These are phyloP conservation scores for Tolypocladium album DNA, from an alignment of 2,329 filamentous ascomycete species.

Conservation along the genomic window DNA sequence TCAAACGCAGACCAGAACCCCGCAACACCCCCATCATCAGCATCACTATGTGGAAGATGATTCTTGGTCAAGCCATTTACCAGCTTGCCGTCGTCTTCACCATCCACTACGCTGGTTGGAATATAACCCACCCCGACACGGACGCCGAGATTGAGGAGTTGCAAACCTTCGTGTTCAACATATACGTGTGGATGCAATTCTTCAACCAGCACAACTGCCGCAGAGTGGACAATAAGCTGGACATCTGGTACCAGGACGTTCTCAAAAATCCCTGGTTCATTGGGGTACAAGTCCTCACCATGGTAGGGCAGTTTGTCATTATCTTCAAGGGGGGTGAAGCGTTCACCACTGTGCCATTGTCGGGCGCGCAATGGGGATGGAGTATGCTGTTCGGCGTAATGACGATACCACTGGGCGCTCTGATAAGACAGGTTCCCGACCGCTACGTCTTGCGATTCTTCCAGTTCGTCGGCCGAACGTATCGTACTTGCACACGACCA, in stretches of 20 bases:
- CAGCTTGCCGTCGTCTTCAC: slow-evolving; percentile 53
- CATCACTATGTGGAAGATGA: slow-evolving; percentile 82
- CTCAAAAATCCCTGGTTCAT: slow-evolving; percentile 68
- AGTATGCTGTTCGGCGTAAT: slow-evolving; percentile 57
- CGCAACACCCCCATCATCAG: slow-evolving; percentile 66
- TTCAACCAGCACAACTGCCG: slow-evolving; percentile 77
- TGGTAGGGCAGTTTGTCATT: slow-evolving; percentile 62
- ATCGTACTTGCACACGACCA: slow-evolving; percentile 9
- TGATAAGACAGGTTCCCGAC: slow-evolving; percentile 31
- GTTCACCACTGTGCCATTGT: slow-evolving; percentile 50
- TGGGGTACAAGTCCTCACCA: slow-evolving; percentile 53
- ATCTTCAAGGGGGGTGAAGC: slow-evolving; percentile 59
- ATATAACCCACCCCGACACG: slow-evolving; percentile 43
- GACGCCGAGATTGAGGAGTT: slow-evolving; percentile 22
- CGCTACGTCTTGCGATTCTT: slow-evolving; percentile 18
- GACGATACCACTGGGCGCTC: slow-evolving; percentile 49
- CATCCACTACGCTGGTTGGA: slow-evolving; percentile 48
- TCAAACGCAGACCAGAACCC: slow-evolving; percentile 58
- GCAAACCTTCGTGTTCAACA: slow-evolving; percentile 70
- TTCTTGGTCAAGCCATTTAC: slow-evolving; percentile 69
- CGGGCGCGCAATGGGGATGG: slow-evolving; percentile 59
- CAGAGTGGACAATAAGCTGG: slow-evolving; percentile 71
- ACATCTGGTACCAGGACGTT: slow-evolving; percentile 67
- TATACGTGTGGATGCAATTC: slow-evolving; percentile 83
- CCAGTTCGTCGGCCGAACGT: slow-evolving; percentile 8